Evolutionary conservation across 2,329 filamentous ascomycete genomes (phyloP).

Genomic region (Colletotrichum gigasporum): DNA sequence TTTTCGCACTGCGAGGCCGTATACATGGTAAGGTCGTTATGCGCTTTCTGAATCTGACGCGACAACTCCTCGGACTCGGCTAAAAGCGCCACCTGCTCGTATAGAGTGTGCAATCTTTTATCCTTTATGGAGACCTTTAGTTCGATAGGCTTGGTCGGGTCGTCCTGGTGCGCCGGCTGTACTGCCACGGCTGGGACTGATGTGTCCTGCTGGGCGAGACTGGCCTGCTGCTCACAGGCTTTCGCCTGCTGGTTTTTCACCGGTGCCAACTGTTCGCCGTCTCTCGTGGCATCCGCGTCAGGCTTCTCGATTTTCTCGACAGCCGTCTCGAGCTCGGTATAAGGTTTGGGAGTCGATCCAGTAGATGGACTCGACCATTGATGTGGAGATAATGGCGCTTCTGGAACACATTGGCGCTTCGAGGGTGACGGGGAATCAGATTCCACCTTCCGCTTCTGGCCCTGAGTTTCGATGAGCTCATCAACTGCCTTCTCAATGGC

Average conservation of each 20-base stretch:
- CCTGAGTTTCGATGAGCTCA: neutral
- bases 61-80: constrained; percentile 6
- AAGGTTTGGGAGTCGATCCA: no score
- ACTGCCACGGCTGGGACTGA: no score
- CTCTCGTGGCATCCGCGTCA: neutral
- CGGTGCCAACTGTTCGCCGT: no score
- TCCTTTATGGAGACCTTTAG: no score
- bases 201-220: no score
- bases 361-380: neutral
- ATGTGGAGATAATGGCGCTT: neutral
- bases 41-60: constrained; percentile 13
- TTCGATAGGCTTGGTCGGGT: no score
- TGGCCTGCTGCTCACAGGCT: no score
- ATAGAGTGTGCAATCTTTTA: neutral
- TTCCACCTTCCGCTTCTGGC: constrained; percentile 4
- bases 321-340: neutral
- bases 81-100: neutral
- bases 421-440: neutral
- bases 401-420: constrained; percentile 1
- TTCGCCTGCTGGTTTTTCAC: no score
- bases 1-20: constrained; percentile 10
- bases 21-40: constrained; percentile 8
- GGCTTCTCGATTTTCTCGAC: neutral
- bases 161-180: no score
- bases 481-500: neutral